Evolutionary conservation across 1,284 basidiomycete species (phyloP).

Genomic region (Ustanciosporium gigantosporum): DNA sequence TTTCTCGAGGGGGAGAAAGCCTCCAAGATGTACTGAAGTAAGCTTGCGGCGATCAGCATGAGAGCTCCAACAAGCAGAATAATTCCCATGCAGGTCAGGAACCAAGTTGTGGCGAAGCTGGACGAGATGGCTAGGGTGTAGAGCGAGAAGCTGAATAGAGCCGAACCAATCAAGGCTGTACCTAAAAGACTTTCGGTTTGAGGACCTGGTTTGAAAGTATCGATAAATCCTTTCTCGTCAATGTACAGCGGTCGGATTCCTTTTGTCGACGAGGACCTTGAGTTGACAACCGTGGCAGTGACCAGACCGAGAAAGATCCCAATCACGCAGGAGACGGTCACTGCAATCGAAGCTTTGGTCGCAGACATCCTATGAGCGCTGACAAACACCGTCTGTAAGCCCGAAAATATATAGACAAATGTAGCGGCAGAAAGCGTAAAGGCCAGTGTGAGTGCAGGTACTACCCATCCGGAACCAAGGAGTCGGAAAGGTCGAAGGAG

Average conservation of each 20-base stretch:
- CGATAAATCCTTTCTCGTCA: slow-evolving; percentile 48
- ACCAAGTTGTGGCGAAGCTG: slow-evolving; percentile 18
- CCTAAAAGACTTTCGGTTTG: slow-evolving; percentile 27
- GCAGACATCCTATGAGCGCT: slow-evolving; percentile 7
- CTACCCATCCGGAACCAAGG: slow-evolving; percentile 15
- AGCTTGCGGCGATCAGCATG: slow-evolving; percentile 2
- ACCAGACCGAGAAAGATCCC: slow-evolving; percentile 7
- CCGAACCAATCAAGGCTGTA: slow-evolving; percentile 7
- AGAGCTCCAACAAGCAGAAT: slow-evolving; percentile 16
- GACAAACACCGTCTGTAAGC: slow-evolving; percentile 15
- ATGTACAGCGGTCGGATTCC: slow-evolving; percentile 21
- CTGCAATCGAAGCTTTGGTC: slow-evolving; percentile 6
- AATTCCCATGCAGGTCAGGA: slow-evolving; percentile 24
- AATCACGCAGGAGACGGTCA: slow-evolving; percentile 13
- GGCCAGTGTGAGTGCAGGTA: slow-evolving; percentile 7
- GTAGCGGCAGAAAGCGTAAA: slow-evolving; percentile 13
- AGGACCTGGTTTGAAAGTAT: slow-evolving; percentile 21
- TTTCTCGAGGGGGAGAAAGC: slow-evolving; percentile 21
- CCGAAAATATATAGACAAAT: slow-evolving; percentile 25
- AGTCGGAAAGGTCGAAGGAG: slow-evolving; percentile 14
- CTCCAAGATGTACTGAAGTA: slow-evolving; percentile 30
- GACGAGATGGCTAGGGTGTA: slow-evolving; percentile 35
- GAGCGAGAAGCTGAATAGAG: slow-evolving; percentile 32
- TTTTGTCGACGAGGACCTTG: neutral
- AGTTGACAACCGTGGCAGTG: slow-evolving; percentile 11